Evolutionary conservation across 202 grass and related monocot genomes (phyloP).

Genomic region (Panicum hallii): DNA sequence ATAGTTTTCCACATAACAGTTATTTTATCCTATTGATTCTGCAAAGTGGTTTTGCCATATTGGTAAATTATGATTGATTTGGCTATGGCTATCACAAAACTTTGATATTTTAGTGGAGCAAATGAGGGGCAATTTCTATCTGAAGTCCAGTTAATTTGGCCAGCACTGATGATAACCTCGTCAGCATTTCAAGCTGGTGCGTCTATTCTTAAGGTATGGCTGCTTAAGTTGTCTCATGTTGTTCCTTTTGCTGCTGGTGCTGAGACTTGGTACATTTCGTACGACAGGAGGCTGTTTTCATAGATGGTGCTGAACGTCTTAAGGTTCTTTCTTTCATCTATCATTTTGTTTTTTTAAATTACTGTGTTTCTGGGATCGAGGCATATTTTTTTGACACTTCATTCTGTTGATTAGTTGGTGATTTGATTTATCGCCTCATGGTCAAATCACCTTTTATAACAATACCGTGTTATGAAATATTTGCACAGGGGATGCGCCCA

Average conservation of each 20-base stretch:
- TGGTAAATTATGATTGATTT: constrained; percentile 19
- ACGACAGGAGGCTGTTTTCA: constrained; percentile 84
- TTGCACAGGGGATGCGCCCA: constrained; percentile 70
- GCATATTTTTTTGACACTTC: neutral
- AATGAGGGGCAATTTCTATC: constrained; percentile 63
- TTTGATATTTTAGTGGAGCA: constrained; percentile 59
- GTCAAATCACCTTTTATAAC: neutral
- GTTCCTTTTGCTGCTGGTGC: constrained; percentile 28
- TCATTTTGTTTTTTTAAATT: neutral
- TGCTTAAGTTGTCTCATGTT: neutral
- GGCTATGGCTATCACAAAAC: constrained; percentile 3
- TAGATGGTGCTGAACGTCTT: constrained; percentile 81
- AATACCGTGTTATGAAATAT: constrained; percentile 19
- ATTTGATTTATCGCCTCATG: constrained; percentile 7
- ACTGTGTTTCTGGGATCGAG: neutral
- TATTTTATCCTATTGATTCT: constrained; percentile 4
- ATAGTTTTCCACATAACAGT: neutral
- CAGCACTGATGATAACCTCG: constrained; percentile 70
- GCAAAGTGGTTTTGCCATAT: neutral
- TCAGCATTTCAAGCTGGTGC: constrained; percentile 91
- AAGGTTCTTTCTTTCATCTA: constrained; percentile 51
- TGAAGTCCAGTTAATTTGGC: constrained; percentile 75
- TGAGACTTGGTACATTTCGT: constrained; percentile 20
- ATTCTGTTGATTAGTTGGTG: neutral
- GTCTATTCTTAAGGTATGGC: constrained; percentile 85